Evolutionary conservation across 1,139 yeast species (phyloP).

Genomic region (Arxiozyma slooffiae): DNA sequence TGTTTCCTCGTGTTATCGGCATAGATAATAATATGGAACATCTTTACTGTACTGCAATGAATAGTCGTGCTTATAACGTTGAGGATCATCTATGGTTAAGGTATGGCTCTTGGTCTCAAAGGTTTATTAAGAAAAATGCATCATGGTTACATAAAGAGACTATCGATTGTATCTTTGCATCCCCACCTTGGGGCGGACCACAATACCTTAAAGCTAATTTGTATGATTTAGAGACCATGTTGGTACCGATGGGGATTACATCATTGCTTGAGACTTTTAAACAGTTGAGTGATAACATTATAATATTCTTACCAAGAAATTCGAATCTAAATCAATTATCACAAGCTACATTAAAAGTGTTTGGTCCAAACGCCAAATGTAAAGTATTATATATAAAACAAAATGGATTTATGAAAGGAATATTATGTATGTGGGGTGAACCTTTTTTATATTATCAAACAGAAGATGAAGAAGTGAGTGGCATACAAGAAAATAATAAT

Average conservation of each 20-base stretch:
- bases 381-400: constrained; percentile 40
- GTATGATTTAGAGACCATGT: constrained; percentile 39
- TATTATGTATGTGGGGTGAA: constrained; percentile 53
- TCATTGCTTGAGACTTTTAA: constrained; percentile 37
- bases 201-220: constrained; percentile 39
- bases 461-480: constrained; percentile 1
- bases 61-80: constrained; percentile 63
- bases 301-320: constrained; percentile 68
- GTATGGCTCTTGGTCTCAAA: constrained; percentile 48
- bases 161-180: constrained; percentile 62
- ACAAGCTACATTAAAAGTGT: constrained; percentile 37
- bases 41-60: constrained; percentile 57
- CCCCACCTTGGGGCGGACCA: constrained; percentile 99
- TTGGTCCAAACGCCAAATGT: constrained; percentile 39
- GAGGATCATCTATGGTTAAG: constrained; percentile 39
- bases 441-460: constrained; percentile 18
- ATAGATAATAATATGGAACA: constrained; percentile 57
- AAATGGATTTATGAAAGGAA: constrained; percentile 42
- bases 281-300: constrained; percentile 43
- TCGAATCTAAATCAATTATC: constrained; percentile 50
- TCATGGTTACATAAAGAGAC: constrained; percentile 20
- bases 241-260: constrained; percentile 44
- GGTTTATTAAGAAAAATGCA: neutral
- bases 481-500: neutral
- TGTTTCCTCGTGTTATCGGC: constrained; percentile 51